Evolutionary conservation across 148 eudicot species (phyloP).

Genomic region (Euryodendron excelsum): DNA sequence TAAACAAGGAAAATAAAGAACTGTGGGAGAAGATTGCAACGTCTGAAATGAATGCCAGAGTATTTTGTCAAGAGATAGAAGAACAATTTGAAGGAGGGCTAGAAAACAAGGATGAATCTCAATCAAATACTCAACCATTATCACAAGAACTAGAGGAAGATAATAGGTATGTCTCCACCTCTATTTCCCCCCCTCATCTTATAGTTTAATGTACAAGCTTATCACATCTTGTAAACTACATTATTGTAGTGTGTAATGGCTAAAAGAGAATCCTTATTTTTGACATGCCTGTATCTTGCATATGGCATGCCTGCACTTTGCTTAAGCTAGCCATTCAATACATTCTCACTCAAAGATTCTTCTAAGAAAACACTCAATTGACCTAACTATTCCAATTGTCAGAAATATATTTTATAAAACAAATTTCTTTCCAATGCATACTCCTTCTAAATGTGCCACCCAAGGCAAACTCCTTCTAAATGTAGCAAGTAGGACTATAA

Average conservation of each 20-base stretch:
- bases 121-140: background rate
- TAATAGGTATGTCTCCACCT: conserved; percentile 21
- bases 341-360: too few relatives aligned
- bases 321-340: too few relatives aligned
- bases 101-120: conserved; percentile 5
- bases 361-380: too few relatives aligned
- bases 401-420: too few relatives aligned
- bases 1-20: conserved; percentile 50
- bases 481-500: too few relatives aligned
- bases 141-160: conserved; percentile 24
- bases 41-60: conserved; percentile 33
- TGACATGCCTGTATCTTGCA: background rate
- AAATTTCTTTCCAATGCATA: too few relatives aligned
- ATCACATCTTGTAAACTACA: background rate
- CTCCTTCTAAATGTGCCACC: too few relatives aligned
- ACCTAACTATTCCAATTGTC: too few relatives aligned
- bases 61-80: conserved; percentile 34
- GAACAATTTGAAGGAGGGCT: conserved; percentile 30
- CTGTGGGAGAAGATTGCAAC: conserved; percentile 33
- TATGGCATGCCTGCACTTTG: background rate
- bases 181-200: background rate
- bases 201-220: background rate
- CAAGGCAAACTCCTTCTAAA: too few relatives aligned
- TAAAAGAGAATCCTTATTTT: background rate
- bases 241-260: background rate